phyloP scores from a whole-genome alignment of 306 rosid genomes.

The Ormosia semicastrata region DNA sequence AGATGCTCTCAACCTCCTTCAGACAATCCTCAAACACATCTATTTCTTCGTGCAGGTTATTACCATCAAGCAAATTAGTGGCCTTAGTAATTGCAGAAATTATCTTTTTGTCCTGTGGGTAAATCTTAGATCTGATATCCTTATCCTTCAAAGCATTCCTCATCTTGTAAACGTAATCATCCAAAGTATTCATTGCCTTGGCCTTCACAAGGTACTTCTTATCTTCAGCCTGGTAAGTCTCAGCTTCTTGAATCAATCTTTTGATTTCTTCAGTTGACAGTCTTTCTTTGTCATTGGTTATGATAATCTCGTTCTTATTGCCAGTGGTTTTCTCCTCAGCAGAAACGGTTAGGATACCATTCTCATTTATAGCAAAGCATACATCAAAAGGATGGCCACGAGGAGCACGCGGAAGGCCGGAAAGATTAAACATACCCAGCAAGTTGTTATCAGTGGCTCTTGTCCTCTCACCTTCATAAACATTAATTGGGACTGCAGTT shows the following conservation, averaged over 20 bases:
- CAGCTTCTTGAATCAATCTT: slow-evolving; percentile 43
- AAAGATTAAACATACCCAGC: slow-evolving; percentile 32
- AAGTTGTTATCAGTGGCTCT: slow-evolving; percentile 43
- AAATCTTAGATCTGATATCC: slow-evolving; percentile 20
- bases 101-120: slow-evolving; percentile 27
- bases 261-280: slow-evolving; percentile 36
- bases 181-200: slow-evolving; percentile 35
- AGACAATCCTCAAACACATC: slow-evolving; percentile 32
- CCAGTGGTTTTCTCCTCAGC: slow-evolving; percentile 37
- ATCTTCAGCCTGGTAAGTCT: slow-evolving; percentile 46
- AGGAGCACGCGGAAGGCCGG: slow-evolving; percentile 35
- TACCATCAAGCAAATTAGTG: slow-evolving; percentile 30
- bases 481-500: no score
- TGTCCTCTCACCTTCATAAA: slow-evolving; percentile 60
- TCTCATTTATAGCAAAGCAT: slow-evolving; percentile 37
- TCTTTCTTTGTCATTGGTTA: slow-evolving; percentile 41
- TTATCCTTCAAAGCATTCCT: slow-evolving; percentile 34
- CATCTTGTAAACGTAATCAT: slow-evolving; percentile 42
- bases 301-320: slow-evolving; percentile 26
- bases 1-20: slow-evolving; percentile 38
- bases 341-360: slow-evolving; percentile 33
- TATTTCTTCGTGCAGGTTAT: slow-evolving; percentile 28
- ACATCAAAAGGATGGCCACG: slow-evolving; percentile 34
- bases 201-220: slow-evolving; percentile 38
- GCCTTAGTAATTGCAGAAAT: slow-evolving; percentile 31